Conservation (phyloP, 495 filamentous ascomycete genomes). For the Neurospora sp. region DNA sequence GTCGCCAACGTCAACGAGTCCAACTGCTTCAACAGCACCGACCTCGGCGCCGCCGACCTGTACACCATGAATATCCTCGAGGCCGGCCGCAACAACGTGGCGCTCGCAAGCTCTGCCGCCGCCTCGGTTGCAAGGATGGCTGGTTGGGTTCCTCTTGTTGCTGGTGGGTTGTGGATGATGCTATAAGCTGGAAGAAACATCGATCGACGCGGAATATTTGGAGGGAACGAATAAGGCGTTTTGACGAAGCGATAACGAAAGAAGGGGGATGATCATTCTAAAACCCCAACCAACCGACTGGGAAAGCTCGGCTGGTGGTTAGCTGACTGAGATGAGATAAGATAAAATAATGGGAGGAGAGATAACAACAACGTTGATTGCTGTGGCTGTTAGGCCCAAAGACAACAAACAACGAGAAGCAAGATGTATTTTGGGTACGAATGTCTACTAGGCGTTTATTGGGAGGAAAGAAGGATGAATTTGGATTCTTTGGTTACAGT, state of each 20-base stretch:
- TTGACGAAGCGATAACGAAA: not conserved
- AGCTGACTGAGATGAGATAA: not conserved
- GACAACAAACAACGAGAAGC: not conserved
- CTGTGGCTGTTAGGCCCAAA: not conserved
- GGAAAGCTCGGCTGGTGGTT: not conserved
- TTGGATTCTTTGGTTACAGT: not conserved
- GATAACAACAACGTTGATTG: not conserved
- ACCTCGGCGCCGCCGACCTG: conserved; percentile 64
- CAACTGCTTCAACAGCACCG: conserved; percentile 78
- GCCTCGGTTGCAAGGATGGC: conserved; percentile 12
- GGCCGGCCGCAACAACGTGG: conserved; percentile 17
- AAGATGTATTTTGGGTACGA: conserved; percentile 8
- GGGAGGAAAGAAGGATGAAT: not conserved
- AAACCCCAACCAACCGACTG: not conserved
- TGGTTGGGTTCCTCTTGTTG: conserved; percentile 27
- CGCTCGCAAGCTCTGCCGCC: conserved; percentile 7
- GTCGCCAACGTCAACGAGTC: conserved; percentile 59
- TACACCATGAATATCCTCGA: conserved; percentile 47
- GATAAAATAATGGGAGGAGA: not conserved
- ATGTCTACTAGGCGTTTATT: conserved; percentile 9
- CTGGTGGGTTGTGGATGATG: conserved; percentile 26
- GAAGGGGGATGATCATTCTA: not conserved
- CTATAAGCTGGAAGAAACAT: conserved; percentile 10
- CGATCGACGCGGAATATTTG: not conserved
- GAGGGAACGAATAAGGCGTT: not conserved